phyloP scores from a whole-genome alignment of 805 yeast genomes.

The Candida dajiaensis region DNA sequence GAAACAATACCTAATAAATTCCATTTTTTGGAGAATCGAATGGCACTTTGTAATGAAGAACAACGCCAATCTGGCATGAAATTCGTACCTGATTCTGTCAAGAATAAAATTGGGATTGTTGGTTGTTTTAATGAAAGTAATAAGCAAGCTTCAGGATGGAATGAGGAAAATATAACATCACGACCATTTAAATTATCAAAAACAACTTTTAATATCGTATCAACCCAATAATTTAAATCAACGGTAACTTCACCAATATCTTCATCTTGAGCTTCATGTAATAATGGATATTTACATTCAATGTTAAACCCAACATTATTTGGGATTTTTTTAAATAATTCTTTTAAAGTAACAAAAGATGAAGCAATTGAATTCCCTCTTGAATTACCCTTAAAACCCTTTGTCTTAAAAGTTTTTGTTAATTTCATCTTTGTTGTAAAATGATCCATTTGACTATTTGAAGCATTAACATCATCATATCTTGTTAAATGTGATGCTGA shows the following conservation, averaged over 20 bases:
- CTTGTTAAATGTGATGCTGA: slow-evolving; percentile 16
- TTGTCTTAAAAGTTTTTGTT: slow-evolving; percentile 82
- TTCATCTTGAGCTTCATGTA: slow-evolving; percentile 85
- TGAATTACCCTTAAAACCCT: slow-evolving; percentile 88
- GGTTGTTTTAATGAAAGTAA: slow-evolving; percentile 89
- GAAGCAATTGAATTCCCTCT: slow-evolving; percentile 89
- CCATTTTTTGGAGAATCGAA: slow-evolving; percentile 88
- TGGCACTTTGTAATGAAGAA: slow-evolving; percentile 81
- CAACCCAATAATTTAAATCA: slow-evolving; percentile 84
- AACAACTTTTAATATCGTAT: slow-evolving; percentile 73
- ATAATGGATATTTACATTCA: slow-evolving; percentile 92
- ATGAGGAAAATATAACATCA: slow-evolving; percentile 85
- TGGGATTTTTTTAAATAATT: slow-evolving; percentile 78
- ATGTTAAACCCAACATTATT: slow-evolving; percentile 85
- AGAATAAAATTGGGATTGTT: slow-evolving; percentile 80
- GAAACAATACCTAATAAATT: slow-evolving; percentile 86
- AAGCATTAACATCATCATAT: not conserved
- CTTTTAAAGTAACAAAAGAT: slow-evolving; percentile 82
- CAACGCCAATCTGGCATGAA: slow-evolving; percentile 90
- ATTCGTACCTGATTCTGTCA: slow-evolving; percentile 83
- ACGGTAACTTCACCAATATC: slow-evolving; percentile 80
- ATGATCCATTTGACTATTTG: slow-evolving; percentile 2
- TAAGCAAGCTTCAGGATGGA: slow-evolving; percentile 90
- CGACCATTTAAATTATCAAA: slow-evolving; percentile 75
- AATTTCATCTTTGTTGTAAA: slow-evolving; percentile 62